Base-by-base conservation (phyloP, 225 moss, liverwort and hornwort genomes). In the Physcomitrium patens region DNA sequence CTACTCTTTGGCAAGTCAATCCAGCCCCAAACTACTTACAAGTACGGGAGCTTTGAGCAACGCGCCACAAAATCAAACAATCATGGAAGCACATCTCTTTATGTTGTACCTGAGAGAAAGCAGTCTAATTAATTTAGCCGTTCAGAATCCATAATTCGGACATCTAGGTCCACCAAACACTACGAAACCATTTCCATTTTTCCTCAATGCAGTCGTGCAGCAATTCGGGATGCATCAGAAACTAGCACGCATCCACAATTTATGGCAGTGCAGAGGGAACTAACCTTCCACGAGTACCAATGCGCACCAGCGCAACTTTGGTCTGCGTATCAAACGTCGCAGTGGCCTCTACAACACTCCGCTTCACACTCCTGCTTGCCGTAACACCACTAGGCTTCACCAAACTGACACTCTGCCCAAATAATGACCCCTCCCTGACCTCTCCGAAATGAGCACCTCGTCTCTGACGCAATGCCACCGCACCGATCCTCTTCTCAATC, bases 271-370 rank as follows among this genome's bases (percentile, higher is more conserved):
- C 31, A 52, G 10, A 44, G 44, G 63, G 9, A 15, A 69, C 83
- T 60, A 46, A 83, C 83, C 83, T 83, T 69, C 83, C 83, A 26
- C 83, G 83, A 64, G 83, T 83, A 18, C 83, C 83, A 73, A 83
- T 83, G 68, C 83, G 83, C 69, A 83, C 83, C 10, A 83, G 22
- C 13, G 79, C 83, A 46, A 83, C 83, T 60, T 80, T 76, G 13
- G 83, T 80, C 76, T 80, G 68, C 37, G 79, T 63, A 20, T 83
- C 83, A 20, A 83, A 64, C 8, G 83, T 76, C 14, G 79, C 83
- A 12, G 78, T 59, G 7, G 91, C 90, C 20, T 81, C 84, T 7
- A 82, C 81, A 37, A 37, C 7, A 48, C 23, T 68, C 18, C 77
- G 65, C 3, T 28, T 24, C 2, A 59, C 63, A 26, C 63, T 19